These are phyloP conservation scores for Verbascum thapsus DNA, from an alignment of 257 asterid species.

Conservation along the genomic window DNA sequence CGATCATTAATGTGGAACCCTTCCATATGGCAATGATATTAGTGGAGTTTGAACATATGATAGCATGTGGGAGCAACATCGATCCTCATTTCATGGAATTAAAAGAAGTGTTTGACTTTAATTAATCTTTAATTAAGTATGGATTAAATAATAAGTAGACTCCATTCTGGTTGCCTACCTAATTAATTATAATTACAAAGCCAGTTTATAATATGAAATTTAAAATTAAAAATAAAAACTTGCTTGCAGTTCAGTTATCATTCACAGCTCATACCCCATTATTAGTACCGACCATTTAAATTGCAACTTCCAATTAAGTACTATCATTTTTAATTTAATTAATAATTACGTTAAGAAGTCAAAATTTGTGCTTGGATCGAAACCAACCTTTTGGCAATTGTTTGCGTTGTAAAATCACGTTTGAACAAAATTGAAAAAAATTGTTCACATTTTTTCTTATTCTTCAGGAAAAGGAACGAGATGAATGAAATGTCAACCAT, in stretches of 20 bases:
- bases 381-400: not conserved
- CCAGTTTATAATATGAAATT: too few species aligned
- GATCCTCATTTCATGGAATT: slow-evolving; percentile 28
- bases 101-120: slow-evolving; percentile 32
- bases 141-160: not conserved
- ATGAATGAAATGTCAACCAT: too few species aligned
- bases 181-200: too few species aligned
- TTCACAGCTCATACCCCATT: too few species aligned
- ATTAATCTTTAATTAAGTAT: slow-evolving; percentile 5
- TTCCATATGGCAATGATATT: too few species aligned
- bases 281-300: not conserved
- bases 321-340: not conserved
- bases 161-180: not conserved
- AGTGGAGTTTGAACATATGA: slow-evolving; percentile 15
- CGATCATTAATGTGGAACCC: too few species aligned
- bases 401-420: not conserved
- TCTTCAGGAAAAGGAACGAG: too few species aligned
- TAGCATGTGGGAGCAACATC: slow-evolving; percentile 35
- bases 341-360: not conserved
- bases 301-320: not conserved
- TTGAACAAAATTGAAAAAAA: not conserved
- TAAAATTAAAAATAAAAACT: too few species aligned
- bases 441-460: too few species aligned
- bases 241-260: too few species aligned
- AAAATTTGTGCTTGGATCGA: too few species aligned